Base-by-base conservation (phyloP, 2,329 filamentous ascomycete species). In the Trichoderma atrobrunneum region DNA sequence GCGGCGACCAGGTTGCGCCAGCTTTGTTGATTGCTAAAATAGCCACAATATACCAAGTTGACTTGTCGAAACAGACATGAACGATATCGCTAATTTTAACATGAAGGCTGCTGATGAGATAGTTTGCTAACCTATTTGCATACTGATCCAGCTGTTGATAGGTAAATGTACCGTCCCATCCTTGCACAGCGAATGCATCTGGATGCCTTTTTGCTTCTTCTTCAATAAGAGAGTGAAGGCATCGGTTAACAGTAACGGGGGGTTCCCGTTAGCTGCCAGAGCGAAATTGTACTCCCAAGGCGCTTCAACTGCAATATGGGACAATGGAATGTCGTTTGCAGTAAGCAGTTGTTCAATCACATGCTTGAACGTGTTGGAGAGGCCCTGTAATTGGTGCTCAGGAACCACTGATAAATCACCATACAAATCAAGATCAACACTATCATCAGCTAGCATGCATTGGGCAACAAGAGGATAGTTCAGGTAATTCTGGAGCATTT, bases 141-240 rank as follows among this genome's bases (percentile, higher is more conserved):
- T 54, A 51, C 8, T 8, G 1, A 18, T 75, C 56, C 24, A 84
- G 75, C 26, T 84, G 77, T 54, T 75, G 65, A 69, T 84, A 85
- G 8, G 82, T 83, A 82, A 80, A 60, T 74, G 67, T 6, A 80
- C 81, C 72, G 11, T 73, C 72, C 48, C 59, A 73, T 12, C 30
- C 63, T 5, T 30, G 7, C 7, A 72, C 12, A 4, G 70, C 70
- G 11, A 43, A 3, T 21, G 65, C 12, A 30, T 59, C 18, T 6
- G 71, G 71, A 11, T 43, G 30, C 16, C 26, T 18, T 2, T 28
- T 12, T 21, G 59, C 34, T n/a, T 70, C 43, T 1, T 57, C 39
- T 21, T 70, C 57, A 65, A 72, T 65, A 30, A 72, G 70, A 26
- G 30, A 21, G 24, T 72, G 70, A 4, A 67, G 12, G 5, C 65